Conservation (phyloP, 306 rosid genomes). For the Sicyos baderoa region DNA sequence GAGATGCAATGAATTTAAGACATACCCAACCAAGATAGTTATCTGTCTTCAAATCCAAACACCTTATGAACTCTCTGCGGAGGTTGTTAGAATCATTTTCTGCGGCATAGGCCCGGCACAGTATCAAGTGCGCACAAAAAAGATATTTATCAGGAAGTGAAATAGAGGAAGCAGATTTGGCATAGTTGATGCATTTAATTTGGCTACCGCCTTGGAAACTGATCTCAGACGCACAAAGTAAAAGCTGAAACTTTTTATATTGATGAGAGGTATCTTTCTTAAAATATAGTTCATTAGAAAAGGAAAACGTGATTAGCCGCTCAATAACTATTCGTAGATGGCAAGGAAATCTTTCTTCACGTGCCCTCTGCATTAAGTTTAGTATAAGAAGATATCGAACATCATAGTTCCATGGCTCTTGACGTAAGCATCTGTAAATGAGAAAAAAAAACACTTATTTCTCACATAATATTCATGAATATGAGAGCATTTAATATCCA, state of each 20-base stretch:
- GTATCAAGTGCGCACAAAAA: conserved; percentile 68
- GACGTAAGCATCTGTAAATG: conserved; percentile 62
- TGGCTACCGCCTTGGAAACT: conserved; percentile 61
- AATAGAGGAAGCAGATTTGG: conserved; percentile 53
- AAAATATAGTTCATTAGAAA: conserved; percentile 43
- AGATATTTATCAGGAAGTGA: conserved; percentile 50
- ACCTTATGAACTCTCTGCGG: conserved; percentile 44
- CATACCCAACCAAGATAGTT: conserved; percentile 72
- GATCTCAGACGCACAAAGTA: conserved; percentile 85
- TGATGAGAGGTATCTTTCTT: conserved; percentile 30
- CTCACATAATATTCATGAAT: background rate
- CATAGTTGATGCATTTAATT: conserved; percentile 47
- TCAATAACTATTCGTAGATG: conserved; percentile 48
- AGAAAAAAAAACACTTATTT: background rate
- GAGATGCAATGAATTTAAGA: conserved; percentile 66
- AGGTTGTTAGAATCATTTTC: conserved; percentile 45
- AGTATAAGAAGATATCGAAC: conserved; percentile 71
- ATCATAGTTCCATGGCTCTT: conserved; percentile 76
- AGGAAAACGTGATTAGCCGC: conserved; percentile 53
- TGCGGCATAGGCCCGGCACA: conserved; percentile 68
- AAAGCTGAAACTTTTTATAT: conserved; percentile 68
- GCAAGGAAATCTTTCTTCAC: conserved; percentile 80
- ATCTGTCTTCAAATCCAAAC: conserved; percentile 68
- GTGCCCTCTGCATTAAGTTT: conserved; percentile 72
- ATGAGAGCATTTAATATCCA: background rate